These are phyloP conservation scores for Colletotrichum simmondsii DNA, from an alignment of 2,329 filamentous ascomycete genomes.

Conservation along the genomic window DNA sequence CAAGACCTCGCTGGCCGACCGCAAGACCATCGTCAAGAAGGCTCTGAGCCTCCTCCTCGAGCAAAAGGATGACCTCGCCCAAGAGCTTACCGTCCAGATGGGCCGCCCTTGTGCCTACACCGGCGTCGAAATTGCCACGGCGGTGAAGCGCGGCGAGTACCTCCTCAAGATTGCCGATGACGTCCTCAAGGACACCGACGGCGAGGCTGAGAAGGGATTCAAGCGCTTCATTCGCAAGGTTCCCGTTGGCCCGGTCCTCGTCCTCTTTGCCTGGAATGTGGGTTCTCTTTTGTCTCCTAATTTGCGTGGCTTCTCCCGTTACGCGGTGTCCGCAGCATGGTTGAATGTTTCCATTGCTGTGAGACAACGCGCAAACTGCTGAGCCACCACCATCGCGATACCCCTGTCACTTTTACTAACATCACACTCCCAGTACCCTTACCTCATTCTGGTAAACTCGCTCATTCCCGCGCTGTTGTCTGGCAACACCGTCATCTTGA, in stretches of 20 bases:
- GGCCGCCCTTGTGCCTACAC: conserved; percentile 91
- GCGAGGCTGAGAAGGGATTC: conserved; percentile 88
- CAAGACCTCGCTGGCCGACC: conserved; percentile 77
- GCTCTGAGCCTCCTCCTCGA: conserved; percentile 77
- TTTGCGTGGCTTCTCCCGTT: not conserved
- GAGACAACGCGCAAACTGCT: conserved; percentile 7
- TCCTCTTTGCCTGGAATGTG: conserved; percentile 97
- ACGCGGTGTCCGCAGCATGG: not conserved
- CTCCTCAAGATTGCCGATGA: conserved; percentile 86
- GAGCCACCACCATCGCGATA: not conserved
- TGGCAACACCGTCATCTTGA: conserved; percentile 92
- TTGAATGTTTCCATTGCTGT: not conserved
- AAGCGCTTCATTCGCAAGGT: conserved; percentile 90
- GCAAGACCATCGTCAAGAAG: conserved; percentile 83
- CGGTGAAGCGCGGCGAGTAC: conserved; percentile 86
- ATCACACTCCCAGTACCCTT: conserved; percentile 77
- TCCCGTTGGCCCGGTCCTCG: conserved; percentile 85
- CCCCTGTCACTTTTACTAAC: conserved; percentile 23
- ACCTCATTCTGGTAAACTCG: conserved; percentile 92
- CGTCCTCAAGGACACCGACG: conserved; percentile 81
- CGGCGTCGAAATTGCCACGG: conserved; percentile 84
- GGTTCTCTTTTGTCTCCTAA: conserved; percentile 46
- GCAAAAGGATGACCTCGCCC: conserved; percentile 82
- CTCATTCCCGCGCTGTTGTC: conserved; percentile 90
- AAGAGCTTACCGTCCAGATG: conserved; percentile 94